These are phyloP conservation scores for Vitis cinerea DNA, from an alignment of 164 flowering plant genomes.

Conservation along the genomic window DNA sequence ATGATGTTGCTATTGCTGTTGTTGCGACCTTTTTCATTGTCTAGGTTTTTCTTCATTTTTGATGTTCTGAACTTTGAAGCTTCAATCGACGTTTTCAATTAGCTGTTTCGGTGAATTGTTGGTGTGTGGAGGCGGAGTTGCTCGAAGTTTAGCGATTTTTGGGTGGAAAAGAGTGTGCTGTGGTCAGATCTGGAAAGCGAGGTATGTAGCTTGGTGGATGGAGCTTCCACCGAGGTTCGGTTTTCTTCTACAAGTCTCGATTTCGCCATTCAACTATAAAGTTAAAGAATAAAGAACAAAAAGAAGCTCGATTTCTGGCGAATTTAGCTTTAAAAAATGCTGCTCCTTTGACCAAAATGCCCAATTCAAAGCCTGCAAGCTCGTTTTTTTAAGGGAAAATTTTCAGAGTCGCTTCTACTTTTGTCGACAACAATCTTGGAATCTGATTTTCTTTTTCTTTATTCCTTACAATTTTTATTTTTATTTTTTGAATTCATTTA, in stretches of 20 bases:
- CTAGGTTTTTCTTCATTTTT: neutral
- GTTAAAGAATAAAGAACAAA: conserved; percentile 21
- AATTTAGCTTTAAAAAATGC: neutral
- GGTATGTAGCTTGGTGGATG: neutral
- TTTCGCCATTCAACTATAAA: conserved; percentile 1
- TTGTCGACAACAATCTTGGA: conserved; percentile 30
- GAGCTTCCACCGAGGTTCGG: neutral
- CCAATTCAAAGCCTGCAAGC: conserved; percentile 22
- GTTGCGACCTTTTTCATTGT: neutral
- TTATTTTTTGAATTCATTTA: neutral
- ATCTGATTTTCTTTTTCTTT: conserved; percentile 16
- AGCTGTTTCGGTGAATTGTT: neutral
- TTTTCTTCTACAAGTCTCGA: conserved; percentile 2
- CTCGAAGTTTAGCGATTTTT: neutral
- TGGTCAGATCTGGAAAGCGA: neutral
- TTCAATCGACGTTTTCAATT: neutral
- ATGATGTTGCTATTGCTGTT: too few relatives aligned
- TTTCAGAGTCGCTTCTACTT: conserved; percentile 17
- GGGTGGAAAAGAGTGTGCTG: neutral
- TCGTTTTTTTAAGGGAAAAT: conserved; percentile 14
- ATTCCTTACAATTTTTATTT: neutral
- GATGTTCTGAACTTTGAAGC: neutral
- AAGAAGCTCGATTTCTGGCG: conserved; percentile 2
- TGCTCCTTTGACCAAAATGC: neutral
- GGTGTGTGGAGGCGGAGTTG: neutral